Evolutionary conservation across 2,329 filamentous ascomycete species (phyloP), one percentile per base, ranked within the genome.

Genomic region (Bipolaris gigantea): DNA sequence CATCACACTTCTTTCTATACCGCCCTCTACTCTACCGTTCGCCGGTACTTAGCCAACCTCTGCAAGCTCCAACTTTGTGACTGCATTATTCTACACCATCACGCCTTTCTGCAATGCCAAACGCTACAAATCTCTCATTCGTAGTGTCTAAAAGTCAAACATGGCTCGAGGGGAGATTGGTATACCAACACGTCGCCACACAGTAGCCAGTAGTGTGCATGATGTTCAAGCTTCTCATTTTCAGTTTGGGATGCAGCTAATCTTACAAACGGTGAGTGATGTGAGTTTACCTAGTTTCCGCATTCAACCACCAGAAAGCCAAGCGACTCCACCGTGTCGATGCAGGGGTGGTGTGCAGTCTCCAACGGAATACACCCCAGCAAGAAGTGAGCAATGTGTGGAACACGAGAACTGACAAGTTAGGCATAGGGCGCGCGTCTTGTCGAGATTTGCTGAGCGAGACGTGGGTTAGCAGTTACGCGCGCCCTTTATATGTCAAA

Each of bases 401-500:
- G 15, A 42, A 16, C 21, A 21, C 11, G 19, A 15, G 6, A 27
- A 30, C 19, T 10, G 42, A 30, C 30, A 21, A 7, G 13, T 25
- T 46, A n/a, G 40, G 25, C 19, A 27, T 50, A 54, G 16, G 51
- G 47, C 51, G 51, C 27, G 30, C 46, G 51, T 34, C 51, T 40
- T 54, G 25, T 50, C 46, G 25, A 35, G 18, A 38, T 43, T 11
- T n/a, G 27, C 13, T 34, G 30, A 23, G 27, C 23, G 21, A 13
- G 18, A 50, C 40, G 46, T 54, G 47, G 51, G 40, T 41, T 25
- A 39, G 27, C 40, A 50, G 19, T 34, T 23, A 27, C 21, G 27
- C 51, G 51, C 51, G 51, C 51, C 51, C 51, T 54, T 27, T 45
- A 27, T 47, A 54, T 54, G 51, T 54, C 51, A 50, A 50, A 40